phyloP scores from a whole-genome alignment of 2,329 filamentous ascomycete genomes.

The Fusarium gaditjirri region DNA sequence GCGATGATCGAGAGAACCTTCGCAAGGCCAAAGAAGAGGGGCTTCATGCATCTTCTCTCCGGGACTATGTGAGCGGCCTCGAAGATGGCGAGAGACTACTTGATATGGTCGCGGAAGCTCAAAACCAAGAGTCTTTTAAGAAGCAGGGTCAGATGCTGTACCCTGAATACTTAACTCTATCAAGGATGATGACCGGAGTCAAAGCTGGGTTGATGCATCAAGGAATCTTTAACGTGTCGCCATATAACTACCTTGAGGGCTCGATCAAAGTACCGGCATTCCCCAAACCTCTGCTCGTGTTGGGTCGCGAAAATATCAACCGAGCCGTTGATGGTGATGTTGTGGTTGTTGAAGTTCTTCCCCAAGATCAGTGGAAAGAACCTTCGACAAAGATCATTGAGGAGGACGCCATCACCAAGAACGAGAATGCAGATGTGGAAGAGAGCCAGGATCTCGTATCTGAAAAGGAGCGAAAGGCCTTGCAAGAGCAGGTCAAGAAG shows the following conservation, averaged over 20 bases:
- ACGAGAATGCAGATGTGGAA: constrained; percentile 92
- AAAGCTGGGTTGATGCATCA: constrained; percentile 92
- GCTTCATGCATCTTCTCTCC: constrained; percentile 74
- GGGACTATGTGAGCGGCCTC: constrained; percentile 84
- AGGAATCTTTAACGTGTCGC: constrained; percentile 94
- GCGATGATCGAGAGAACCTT: constrained; percentile 89
- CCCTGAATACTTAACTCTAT: constrained; percentile 87
- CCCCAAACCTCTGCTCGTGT: constrained; percentile 84
- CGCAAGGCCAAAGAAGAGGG: constrained; percentile 81
- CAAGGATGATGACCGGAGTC: constrained; percentile 93
- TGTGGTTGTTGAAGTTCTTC: constrained; percentile 91
- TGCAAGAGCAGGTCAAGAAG: constrained; percentile 91
- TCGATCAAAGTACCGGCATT: constrained; percentile 91
- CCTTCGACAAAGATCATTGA: constrained; percentile 96
- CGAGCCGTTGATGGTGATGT: constrained; percentile 90
- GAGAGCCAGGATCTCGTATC: constrained; percentile 82
- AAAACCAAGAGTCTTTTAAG: constrained; percentile 72
- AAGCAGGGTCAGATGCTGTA: constrained; percentile 79
- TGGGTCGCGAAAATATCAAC: constrained; percentile 97
- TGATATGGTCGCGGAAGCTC: constrained; percentile 90
- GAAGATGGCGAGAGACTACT: constrained; percentile 86
- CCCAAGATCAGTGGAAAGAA: constrained; percentile 95
- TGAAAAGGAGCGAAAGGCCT: constrained; percentile 83
- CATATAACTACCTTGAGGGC: constrained; percentile 97
- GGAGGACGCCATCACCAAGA: constrained; percentile 88